Evolutionary conservation across 805 yeast genomes (phyloP).

Genomic region (Limtongia smithiae): DNA sequence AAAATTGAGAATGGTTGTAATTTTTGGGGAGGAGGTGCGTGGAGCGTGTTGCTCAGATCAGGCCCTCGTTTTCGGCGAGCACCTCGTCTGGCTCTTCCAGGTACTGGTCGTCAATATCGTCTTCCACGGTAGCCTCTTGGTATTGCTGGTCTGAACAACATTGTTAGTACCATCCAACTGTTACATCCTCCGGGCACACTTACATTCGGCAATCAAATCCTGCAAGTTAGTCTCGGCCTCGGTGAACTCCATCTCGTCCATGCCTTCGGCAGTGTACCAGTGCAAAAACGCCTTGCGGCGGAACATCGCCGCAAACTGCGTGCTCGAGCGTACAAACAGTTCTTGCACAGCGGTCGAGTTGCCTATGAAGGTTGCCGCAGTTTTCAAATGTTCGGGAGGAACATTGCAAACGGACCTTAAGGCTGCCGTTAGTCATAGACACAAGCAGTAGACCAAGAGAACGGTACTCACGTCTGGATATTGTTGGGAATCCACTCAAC

Average conservation of each 20-base stretch:
- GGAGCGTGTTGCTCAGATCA: too few species aligned
- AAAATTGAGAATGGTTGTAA: too few species aligned
- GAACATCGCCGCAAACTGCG: constrained; percentile 88
- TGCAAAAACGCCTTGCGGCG: constrained; percentile 92
- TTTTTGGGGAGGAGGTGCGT: too few species aligned
- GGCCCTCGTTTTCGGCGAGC: constrained; percentile 1
- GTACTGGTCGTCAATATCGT: constrained; percentile 57
- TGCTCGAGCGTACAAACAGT: constrained; percentile 82
- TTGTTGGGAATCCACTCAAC: constrained; percentile 97
- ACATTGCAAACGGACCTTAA: constrained; percentile 73
- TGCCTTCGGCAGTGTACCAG: constrained; percentile 94
- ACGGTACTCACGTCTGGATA: constrained; percentile 58
- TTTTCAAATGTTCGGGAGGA: constrained; percentile 78
- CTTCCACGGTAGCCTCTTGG: constrained; percentile 74
- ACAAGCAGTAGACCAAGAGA: neutral
- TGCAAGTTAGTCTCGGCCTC: constrained; percentile 92
- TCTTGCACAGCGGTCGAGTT: constrained; percentile 92
- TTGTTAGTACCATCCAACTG: too few species aligned
- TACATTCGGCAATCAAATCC: constrained; percentile 75
- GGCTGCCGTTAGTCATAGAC: neutral
- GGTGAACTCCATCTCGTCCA: constrained; percentile 91
- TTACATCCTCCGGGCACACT: neutral
- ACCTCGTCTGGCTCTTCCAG: constrained; percentile 62
- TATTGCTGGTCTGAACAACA: constrained; percentile 63
- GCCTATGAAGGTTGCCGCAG: constrained; percentile 90